Base-by-base conservation (phyloP, 2,329 filamentous ascomycete genomes). In the Trichoderma arundinaceum region DNA sequence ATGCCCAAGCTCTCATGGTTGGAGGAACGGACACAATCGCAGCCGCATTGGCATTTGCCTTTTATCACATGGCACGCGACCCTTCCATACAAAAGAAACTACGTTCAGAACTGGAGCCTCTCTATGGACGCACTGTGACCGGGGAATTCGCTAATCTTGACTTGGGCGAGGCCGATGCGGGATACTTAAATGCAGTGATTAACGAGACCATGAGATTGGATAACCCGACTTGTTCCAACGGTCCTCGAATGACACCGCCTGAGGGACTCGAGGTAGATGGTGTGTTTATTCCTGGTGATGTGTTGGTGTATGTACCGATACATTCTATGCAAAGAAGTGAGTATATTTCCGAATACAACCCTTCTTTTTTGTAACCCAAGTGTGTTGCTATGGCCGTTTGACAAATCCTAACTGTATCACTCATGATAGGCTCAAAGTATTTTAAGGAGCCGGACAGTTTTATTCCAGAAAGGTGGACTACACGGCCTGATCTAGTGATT, bases 181-280 rank as follows among this genome's bases (percentile, higher is more conserved):
- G 57, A 6, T 68, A 69, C 17, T 62, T 77, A 1, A 72, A 71
- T 9, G 74, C 73, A 0, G 56, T 75, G 9, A 73, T 76, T 28
- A 71, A 72, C 19, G 75, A 77, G 59, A 73, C 74, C 0, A 64
- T 77, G 33, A 69, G 75, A 0, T 53, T 76, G 8, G 63, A 76
- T n/a, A 71, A 69, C 7, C 72, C 74, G 0, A 69, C 72, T 0
- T 69, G 74, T 13, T 71, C 72, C 2, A 74, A 72, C 9, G 74
- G 70, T 1, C 65, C 70, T 15, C 70, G 73, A 5, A 51, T 70
- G 3, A 71, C 72, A 0, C 72, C 74, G 1, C 67, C 70, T 2
- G 67, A 69, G 22, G 75, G 75, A 0, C 64, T 75, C 1, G 64
- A 44, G 1, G 64, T 76, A 4, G 72, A 74, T 17, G 69, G 66